Evolutionary conservation across 176 grass and related monocot genomes (phyloP), one percentile per base, ranked within the genome.

Genomic region (Metroxylon sagu): DNA sequence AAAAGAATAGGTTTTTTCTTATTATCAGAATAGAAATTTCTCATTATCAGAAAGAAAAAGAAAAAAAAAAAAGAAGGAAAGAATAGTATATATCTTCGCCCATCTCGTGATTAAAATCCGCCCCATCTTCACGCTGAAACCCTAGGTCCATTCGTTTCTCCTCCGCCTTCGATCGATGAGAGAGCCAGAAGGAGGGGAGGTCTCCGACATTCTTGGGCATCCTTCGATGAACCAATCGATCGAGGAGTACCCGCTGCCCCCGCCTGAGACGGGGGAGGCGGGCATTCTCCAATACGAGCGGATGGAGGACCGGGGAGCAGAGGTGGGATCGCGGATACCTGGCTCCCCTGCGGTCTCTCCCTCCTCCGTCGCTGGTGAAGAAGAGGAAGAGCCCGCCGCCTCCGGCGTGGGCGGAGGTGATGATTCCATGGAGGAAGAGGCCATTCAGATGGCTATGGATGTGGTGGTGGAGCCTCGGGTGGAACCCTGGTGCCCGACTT

Each of bases 91-190:
- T 29, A 29, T 29, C 28, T 29, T 29, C 28, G 28, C 3, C 28
- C 4, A 29, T 29, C 3, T 29, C 28, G 28, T 29, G 4, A 4
- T 29, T 5, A 29, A 29, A 29, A 29, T 5, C 28, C 28, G 28
- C 0, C 28, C 4, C 28, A 29, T 29, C 28, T 29, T 29, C 4
- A 4, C 3, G 28, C 21, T 2, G 55, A 18, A 70, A 70, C 55
- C 55, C 35, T 59, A 70, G 31, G 55, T 18, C 15, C 55, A 3
- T 16, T 25, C 7, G 50, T 18, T 35, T 17, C 27, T 10, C 17
- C n/a, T 1, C 29, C 6, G 17, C 28, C 6, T 7, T 35, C 58
- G 39, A 59, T 70, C 54, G 25, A 70, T 70, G 54, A 54, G 50
- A 25, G 55, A 48, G n/a, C 16, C 6, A 15, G 39, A 10, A 19